Evolutionary conservation across 2,329 filamentous ascomycete genomes (phyloP).

Genomic region (Aspergillus aculeatus): DNA sequence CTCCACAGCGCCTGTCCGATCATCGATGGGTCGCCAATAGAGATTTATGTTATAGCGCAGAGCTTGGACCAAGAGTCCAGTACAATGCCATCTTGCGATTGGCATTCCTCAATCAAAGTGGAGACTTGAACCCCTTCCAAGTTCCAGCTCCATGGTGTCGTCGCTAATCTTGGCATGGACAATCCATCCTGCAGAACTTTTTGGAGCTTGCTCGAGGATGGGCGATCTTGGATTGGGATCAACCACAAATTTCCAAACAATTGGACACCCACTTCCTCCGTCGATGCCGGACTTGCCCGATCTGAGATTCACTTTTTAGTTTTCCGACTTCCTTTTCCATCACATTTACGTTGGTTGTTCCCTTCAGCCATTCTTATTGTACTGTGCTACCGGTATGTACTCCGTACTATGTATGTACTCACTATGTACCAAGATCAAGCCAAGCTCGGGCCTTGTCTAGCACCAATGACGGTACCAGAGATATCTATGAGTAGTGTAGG

Average conservation of each 20-base stretch:
- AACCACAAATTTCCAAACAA: background rate
- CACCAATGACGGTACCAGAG: too few species aligned
- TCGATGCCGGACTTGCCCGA: background rate
- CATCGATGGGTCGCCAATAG: conserved; percentile 8
- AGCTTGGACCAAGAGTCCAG: conserved; percentile 10
- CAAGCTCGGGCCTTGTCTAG: background rate
- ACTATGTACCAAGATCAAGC: background rate
- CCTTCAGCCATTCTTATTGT: background rate
- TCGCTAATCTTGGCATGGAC: conserved; percentile 10
- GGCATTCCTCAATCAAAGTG: conserved; percentile 7
- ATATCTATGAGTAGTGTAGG: background rate
- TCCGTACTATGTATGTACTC: background rate
- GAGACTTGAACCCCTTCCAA: background rate
- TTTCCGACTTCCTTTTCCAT: background rate
- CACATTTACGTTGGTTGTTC: background rate
- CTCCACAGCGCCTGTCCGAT: background rate
- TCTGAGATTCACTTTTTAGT: background rate
- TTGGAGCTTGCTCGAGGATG: background rate
- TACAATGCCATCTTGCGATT: conserved; percentile 1
- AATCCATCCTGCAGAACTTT: conserved; percentile 5
- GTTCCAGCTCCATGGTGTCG: background rate
- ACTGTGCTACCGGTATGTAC: too few species aligned
- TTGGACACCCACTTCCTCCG: background rate
- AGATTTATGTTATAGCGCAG: background rate
- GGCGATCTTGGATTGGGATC: background rate